Base-by-base conservation (phyloP, 371 early-diverging fungal genomes). In the Actinomortierella ambigua region DNA sequence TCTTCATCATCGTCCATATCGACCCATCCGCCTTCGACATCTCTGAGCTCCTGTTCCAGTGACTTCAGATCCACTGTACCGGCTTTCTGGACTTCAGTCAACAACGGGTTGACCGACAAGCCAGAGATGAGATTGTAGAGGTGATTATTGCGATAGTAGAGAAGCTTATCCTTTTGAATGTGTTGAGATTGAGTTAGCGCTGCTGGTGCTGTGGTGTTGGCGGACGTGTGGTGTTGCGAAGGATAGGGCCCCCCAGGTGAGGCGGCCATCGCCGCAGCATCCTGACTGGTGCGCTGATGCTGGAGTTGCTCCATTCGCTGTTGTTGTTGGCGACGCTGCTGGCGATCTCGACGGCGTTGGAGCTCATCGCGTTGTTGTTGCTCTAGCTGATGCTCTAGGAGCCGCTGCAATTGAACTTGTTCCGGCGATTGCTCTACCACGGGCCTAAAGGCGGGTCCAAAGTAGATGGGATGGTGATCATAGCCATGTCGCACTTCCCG, bases 11-110 rank as follows among this genome's bases (percentile, higher is more conserved):
- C 69, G 14, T 64, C 65, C 40, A 71, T 65, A 39, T 71, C 71
- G 20, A 71, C 46, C 71, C 71, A 71, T 3, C 71, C 71, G 5
- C 71, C 71, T n/a, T 71, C 71, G 14, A 71, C 71, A 52, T 62
- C 71, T 27, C 65, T 66, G 56, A 71, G 41, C 41, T 71, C 71
- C 29, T 65, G 65, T 26, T 71, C 71, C 34, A 71, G 41, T 0
- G 57, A 62, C 18, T 65, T 65, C 3, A 71, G 47, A 40, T 71
- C 71, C 50, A 71, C 47, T 23, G 71, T 71, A 18, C 71, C 71
- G 1, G 71, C 71, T 1, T 65, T 57, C 20, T 71, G 71, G 22
- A 71, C 62, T 46, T 71, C 71, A 5, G 71, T 71, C 29, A 71
- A 46, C 0, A 71, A 26, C 17, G 71, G 59, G 27, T 71, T 71